These are phyloP conservation scores for Hypoxylon sp. DNA, from an alignment of 2,329 filamentous ascomycete species.

Conservation along the genomic window DNA sequence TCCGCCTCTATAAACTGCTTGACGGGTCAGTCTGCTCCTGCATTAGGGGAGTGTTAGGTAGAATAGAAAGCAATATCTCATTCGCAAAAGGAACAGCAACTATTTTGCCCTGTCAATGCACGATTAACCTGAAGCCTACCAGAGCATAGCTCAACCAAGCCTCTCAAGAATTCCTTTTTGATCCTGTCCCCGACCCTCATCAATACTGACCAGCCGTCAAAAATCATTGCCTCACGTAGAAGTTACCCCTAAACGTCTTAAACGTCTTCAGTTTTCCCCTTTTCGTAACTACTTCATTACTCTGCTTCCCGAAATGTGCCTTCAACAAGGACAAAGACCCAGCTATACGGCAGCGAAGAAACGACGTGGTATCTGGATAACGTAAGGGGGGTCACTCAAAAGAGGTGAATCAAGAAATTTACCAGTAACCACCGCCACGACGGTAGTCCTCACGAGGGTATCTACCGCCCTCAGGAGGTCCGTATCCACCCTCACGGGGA, in stretches of 20 bases:
- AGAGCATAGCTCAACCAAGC: conserved; percentile 26
- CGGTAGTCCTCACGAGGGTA: conserved; percentile 48
- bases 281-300: conserved; percentile 27
- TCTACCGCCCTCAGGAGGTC: conserved; percentile 46
- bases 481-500: conserved; percentile 60
- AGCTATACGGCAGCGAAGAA: conserved; percentile 7
- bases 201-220: conserved; percentile 24
- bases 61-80: conserved; percentile 23
- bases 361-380: conserved; percentile 44
- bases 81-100: conserved; percentile 28
- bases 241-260: conserved; percentile 16
- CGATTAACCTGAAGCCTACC: conserved; percentile 29
- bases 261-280: conserved; percentile 1
- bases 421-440: conserved; percentile 47
- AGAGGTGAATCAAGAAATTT: conserved; percentile 43
- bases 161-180: conserved; percentile 27
- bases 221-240: conserved; percentile 22
- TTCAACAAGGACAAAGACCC: conserved; percentile 2
- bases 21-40: conserved; percentile 4
- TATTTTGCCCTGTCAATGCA: conserved; percentile 30
- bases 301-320: conserved; percentile 7
- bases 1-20: background rate
- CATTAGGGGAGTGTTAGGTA: conserved; percentile 5
- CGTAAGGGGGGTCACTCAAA: conserved; percentile 45
- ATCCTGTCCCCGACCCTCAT: conserved; percentile 33